Evolutionary conservation across 179 eudicot species (phyloP).

Genomic region (Nepenthes alata): DNA sequence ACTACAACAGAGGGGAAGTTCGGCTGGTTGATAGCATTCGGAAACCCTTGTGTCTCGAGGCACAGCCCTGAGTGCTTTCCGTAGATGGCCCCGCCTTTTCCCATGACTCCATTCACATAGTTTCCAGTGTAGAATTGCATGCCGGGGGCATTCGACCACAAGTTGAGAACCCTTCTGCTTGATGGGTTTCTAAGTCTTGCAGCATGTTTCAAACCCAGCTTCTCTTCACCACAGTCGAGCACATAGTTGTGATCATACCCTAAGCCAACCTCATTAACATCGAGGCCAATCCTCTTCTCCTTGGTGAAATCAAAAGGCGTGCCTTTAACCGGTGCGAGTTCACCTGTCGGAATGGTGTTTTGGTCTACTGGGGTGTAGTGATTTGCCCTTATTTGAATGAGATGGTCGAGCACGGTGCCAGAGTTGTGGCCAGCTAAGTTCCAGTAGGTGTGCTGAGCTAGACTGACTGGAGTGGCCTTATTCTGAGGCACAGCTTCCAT

Average conservation of each 20-base stretch:
- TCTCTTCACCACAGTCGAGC: conserved; percentile 75
- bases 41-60: conserved; percentile 95
- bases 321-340: conserved; percentile 56
- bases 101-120: conserved; percentile 59
- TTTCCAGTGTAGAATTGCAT: conserved; percentile 93
- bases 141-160: conserved; percentile 89
- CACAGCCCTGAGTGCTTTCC: conserved; percentile 70
- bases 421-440: conserved; percentile 83
- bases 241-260: conserved; percentile 94
- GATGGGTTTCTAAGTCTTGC: conserved; percentile 58
- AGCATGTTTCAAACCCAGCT: conserved; percentile 64
- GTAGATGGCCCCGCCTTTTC: conserved; percentile 81
- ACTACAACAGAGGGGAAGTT: conserved; percentile 72
- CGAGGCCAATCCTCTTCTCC: conserved; percentile 64
- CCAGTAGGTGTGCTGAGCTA: conserved; percentile 97
- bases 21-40: conserved; percentile 66
- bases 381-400: conserved; percentile 54
- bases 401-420: conserved; percentile 61
- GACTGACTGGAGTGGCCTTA: conserved; percentile 77
- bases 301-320: conserved; percentile 77
- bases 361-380: conserved; percentile 78
- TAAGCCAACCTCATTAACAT: conserved; percentile 58
- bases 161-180: conserved; percentile 64
- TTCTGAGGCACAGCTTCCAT: conserved; percentile 87
- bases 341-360: conserved; percentile 67